Base-by-base conservation (phyloP, 164 flowering plant species). In the Amborella trichopoda region DNA sequence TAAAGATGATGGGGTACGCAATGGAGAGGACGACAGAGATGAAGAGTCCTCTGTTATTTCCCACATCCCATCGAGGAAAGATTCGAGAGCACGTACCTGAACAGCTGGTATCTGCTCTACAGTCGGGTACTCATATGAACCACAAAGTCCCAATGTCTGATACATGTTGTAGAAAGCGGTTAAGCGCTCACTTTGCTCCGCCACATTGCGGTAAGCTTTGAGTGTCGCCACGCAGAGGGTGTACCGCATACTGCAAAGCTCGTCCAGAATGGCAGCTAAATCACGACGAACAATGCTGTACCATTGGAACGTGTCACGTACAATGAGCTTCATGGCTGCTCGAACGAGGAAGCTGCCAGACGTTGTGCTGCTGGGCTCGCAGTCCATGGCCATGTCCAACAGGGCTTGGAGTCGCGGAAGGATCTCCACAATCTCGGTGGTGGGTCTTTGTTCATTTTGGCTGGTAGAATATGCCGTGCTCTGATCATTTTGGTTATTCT, bases 41-140 rank as follows among this genome's bases (percentile, higher is more conserved):
- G 78, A 71, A 0, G 80, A 68, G 1, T 73, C 56, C 1, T 74
- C 75, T 0, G 72, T 70, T 30, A 72, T 28, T 54, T 67, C 60
- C 85, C 79, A 76, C 81, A 78, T 78, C 19, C 81, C 73, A 3
- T 59, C 40, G 1, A 81, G 71, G 26, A 76, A 72, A 28, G 23
- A 51, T 27, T 77, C 83, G 3, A 78, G 55, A 13, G 85, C 77
- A 22, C 23, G 61, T 1, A 81, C 68, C 2, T 78, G 76, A 6
- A 72, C 61, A 0, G 60, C 46, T 0, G 85, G 83, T 27, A 76
- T 72, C 28, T 44, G 33, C n/a, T 81, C 79, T 12, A 78, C 39
- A 3, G 62, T 64, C 0, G 83, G 90, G 44, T 68, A 81, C 55
- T 78, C 89, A 14, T 76, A 76, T 0, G 58, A 23, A 5, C 81